Evolutionary conservation across 2,329 filamentous ascomycete species (phyloP).

Genomic region (Alternaria viburni): DNA sequence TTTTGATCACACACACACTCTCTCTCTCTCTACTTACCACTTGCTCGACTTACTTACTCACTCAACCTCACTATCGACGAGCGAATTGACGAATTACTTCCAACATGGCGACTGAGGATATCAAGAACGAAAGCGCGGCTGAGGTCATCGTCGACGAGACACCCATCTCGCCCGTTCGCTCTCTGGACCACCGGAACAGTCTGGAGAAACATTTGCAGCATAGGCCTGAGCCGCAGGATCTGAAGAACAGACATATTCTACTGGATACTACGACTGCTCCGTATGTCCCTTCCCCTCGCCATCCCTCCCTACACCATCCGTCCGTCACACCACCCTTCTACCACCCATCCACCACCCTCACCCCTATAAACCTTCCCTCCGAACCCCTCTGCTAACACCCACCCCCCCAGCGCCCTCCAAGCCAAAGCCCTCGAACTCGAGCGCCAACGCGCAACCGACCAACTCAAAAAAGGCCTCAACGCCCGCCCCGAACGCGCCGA

Average conservation of each 20-base stretch:
- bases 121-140: slow-evolving; percentile 4
- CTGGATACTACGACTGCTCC: slow-evolving; percentile 71
- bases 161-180: slow-evolving; percentile 50
- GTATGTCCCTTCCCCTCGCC: slow-evolving; percentile 50
- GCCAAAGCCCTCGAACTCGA: slow-evolving; percentile 67
- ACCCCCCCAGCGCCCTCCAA: slow-evolving; percentile 60
- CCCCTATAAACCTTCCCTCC: too few species aligned
- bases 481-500: slow-evolving; percentile 72
- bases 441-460: slow-evolving; percentile 67
- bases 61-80: background rate
- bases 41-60: slow-evolving; percentile 1
- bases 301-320: too few species aligned
- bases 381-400: too few species aligned
- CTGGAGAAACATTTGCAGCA: slow-evolving; percentile 57
- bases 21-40: background rate
- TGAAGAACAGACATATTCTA: slow-evolving; percentile 72
- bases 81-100: slow-evolving; percentile 11
- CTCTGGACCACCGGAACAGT: slow-evolving; percentile 67
- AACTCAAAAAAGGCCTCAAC: slow-evolving; percentile 68
- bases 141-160: slow-evolving; percentile 43
- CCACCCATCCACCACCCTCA: too few species aligned
- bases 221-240: slow-evolving; percentile 62
- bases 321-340: too few species aligned
- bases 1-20: background rate
- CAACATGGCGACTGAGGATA: slow-evolving; percentile 38